These are phyloP conservation scores for Alisma plantagoaquatica DNA, from an alignment of 106 monocot species.

Conservation along the genomic window DNA sequence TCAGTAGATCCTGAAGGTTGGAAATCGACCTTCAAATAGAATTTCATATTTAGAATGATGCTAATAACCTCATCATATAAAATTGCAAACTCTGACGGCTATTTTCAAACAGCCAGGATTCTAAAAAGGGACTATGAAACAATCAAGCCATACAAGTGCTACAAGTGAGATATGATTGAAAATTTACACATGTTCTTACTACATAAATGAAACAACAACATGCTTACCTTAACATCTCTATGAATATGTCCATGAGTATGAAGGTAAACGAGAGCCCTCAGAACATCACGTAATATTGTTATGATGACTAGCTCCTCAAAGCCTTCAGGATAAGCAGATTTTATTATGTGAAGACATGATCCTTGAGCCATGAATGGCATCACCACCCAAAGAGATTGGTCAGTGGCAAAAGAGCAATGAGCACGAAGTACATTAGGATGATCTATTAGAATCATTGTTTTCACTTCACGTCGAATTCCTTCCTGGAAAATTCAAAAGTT, in stretches of 20 bases:
- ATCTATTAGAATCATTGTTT: constrained; percentile 78
- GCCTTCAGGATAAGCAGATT: constrained; percentile 69
- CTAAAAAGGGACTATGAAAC: no score
- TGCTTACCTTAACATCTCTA: constrained; percentile 92
- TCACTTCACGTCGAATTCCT: constrained; percentile 90
- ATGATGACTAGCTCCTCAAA: constrained; percentile 94
- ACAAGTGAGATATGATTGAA: no score
- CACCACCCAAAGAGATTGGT: constrained; percentile 74
- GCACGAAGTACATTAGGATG: constrained; percentile 88
- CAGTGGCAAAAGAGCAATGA: constrained; percentile 83
- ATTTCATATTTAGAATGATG: no score
- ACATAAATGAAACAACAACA: no score
- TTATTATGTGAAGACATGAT: constrained; percentile 94
- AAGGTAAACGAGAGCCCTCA: constrained; percentile 94
- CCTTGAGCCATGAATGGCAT: constrained; percentile 97
- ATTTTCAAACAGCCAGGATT: no score
- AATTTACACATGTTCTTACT: no score
- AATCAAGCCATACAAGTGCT: no score
- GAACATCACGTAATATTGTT: constrained; percentile 76
- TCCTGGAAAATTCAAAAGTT: constrained; percentile 38
- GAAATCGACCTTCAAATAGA: no score
- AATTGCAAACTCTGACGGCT: no score
- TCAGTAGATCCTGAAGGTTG: no score
- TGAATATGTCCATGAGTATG: constrained; percentile 89
- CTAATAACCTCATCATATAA: no score